Conservation (phyloP, 352 stramenopile genomes). For the Globisporangium polare region DNA sequence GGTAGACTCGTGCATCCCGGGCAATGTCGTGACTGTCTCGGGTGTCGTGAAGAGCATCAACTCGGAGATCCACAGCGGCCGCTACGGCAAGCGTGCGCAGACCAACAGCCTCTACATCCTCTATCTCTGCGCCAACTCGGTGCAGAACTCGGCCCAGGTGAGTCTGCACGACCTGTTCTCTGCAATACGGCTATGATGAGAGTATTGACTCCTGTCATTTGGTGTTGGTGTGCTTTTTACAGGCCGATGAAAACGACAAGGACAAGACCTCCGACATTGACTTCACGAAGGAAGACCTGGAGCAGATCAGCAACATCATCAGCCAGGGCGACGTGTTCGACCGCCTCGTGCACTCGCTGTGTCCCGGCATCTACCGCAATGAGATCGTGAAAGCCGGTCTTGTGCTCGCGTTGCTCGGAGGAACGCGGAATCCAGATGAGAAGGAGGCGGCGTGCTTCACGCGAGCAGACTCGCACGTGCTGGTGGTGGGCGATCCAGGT, state of each 20-base stretch:
- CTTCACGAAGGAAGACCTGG: conserved; percentile 91
- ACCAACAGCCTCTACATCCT: conserved; percentile 93
- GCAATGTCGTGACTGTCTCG: conserved; percentile 92
- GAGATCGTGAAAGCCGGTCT: conserved; percentile 97
- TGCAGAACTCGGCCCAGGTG: conserved; percentile 71
- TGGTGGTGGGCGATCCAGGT: conserved; percentile 95
- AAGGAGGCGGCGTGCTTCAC: conserved; percentile 65
- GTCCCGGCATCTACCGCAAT: conserved; percentile 96
- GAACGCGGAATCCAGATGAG: conserved; percentile 73
- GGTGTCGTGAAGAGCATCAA: conserved; percentile 95
- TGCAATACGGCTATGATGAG: not conserved
- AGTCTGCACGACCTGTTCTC: not conserved
- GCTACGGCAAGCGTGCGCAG: conserved; percentile 87
- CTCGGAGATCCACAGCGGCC: conserved; percentile 87
- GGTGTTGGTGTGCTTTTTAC: not conserved
- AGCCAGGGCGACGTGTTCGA: conserved; percentile 90
- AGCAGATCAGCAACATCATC: conserved; percentile 89
- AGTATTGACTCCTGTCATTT: not conserved
- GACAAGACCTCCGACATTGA: conserved; percentile 54
- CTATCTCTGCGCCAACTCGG: conserved; percentile 91
- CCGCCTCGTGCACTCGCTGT: conserved; percentile 93
- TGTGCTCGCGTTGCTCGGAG: conserved; percentile 93
- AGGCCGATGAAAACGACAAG: conserved; percentile 33
- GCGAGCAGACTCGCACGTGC: conserved; percentile 92
- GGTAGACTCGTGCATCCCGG: conserved; percentile 94